Percentiles rank a stretch among this genome's conserved stretches.
These are phyloP conservation scores for Cryphonectria naterciae DNA, from an alignment of 2,329 filamentous ascomycete species.

Conservation along the genomic window DNA sequence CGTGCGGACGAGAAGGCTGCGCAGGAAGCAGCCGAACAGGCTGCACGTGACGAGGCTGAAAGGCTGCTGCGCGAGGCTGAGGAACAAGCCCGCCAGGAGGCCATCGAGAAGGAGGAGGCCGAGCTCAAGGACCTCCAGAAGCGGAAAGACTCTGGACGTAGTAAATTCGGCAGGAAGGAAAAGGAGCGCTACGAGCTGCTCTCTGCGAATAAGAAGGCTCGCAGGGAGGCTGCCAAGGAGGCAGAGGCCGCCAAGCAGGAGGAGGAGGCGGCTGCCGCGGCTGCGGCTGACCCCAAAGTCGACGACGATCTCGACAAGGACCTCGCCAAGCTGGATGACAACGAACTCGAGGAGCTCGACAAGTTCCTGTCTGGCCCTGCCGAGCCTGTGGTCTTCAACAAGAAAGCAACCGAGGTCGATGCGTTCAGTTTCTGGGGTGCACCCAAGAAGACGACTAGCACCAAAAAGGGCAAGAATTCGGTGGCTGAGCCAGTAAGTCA, in stretches of 20 bases:
- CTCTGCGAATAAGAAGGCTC: conserved; percentile 26
- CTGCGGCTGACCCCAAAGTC: conserved; percentile 20
- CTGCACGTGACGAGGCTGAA: conserved; percentile 28
- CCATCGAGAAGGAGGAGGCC: conserved; percentile 28
- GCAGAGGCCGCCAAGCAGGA: conserved; percentile 49
- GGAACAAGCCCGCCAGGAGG: conserved; percentile 25
- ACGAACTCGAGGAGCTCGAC: conserved; percentile 37
- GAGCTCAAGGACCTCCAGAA: conserved; percentile 35
- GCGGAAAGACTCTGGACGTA: conserved; percentile 29
- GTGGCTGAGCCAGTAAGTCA: conserved; percentile 37
- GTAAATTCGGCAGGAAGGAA: conserved; percentile 27
- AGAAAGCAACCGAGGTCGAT: conserved; percentile 39
- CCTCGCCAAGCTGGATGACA: conserved; percentile 31
- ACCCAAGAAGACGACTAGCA: conserved; percentile 47
- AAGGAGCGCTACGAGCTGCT: conserved; percentile 27
- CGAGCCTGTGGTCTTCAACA: conserved; percentile 14
- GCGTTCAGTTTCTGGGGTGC: conserved; percentile 64
- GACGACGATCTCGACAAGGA: conserved; percentile 31
- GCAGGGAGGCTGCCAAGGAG: conserved; percentile 24
- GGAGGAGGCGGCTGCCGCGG: conserved; percentile 36
- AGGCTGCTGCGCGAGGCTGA: conserved; percentile 29
- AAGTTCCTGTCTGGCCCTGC: conserved; percentile 31
- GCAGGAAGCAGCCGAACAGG: conserved; percentile 28
- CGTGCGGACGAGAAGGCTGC: conserved; percentile 30
- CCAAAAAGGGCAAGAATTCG: conserved; percentile 45